Percentiles rank a stretch among this genome's conserved stretches.
Evolutionary conservation across 805 yeast species (phyloP).

Genomic region (Metschnikowia continentalis): DNA sequence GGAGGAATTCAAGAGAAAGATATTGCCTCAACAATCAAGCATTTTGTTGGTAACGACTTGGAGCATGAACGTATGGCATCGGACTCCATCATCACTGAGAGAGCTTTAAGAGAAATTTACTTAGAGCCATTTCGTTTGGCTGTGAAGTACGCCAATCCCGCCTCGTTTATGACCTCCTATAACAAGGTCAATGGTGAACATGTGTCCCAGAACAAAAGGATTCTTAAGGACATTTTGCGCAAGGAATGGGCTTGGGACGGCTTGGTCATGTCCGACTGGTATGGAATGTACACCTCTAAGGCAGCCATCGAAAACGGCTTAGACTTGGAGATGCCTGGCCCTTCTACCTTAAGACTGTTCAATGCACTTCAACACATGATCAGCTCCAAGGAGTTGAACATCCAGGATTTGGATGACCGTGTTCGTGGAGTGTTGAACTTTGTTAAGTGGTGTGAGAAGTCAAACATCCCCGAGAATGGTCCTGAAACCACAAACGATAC

Average conservation of each 20-base stretch:
- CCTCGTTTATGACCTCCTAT: conserved; percentile 30
- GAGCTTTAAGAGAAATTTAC: conserved; percentile 32
- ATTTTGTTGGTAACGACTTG: conserved; percentile 31
- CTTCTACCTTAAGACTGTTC: conserved; percentile 21
- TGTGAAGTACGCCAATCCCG: conserved; percentile 26
- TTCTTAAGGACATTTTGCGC: conserved; percentile 24
- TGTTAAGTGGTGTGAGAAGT: conserved; percentile 20
- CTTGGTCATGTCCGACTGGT: conserved; percentile 34
- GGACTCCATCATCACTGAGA: conserved; percentile 27
- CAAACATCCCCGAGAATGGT: conserved; percentile 22
- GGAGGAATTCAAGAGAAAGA: conserved; percentile 27
- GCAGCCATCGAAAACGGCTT: conserved; percentile 26
- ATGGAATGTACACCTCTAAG: conserved; percentile 27
- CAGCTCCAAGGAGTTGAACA: conserved; percentile 23
- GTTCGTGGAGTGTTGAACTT: conserved; percentile 26
- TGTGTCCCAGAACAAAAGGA: conserved; percentile 22
- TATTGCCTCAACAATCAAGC: conserved; percentile 32
- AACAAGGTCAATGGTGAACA: conserved; percentile 31
- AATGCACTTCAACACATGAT: conserved; percentile 22
- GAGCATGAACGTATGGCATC: conserved; percentile 29
- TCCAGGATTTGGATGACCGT: conserved; percentile 24
- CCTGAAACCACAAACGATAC: conserved; percentile 23
- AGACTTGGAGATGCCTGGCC: conserved; percentile 36
- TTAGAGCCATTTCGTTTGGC: conserved; percentile 33
- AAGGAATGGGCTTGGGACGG: conserved; percentile 33